These are phyloP conservation scores for Lepidium sativum DNA, from an alignment of 345 rosid genomes.

Conservation along the genomic window DNA sequence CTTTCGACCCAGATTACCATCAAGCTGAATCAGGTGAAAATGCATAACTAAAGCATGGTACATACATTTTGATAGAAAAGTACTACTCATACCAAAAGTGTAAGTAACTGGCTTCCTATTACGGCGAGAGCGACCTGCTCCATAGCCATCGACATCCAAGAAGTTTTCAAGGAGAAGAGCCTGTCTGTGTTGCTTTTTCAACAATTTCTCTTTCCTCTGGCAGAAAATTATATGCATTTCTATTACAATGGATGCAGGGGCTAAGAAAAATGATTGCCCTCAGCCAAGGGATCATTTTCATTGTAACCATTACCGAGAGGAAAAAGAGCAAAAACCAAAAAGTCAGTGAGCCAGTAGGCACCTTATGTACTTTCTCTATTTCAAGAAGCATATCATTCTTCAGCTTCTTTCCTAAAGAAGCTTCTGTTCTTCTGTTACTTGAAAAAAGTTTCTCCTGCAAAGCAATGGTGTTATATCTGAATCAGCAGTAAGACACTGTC, in stretches of 20 bases:
- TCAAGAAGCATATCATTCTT: constrained; percentile 85
- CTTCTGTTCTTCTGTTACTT: constrained; percentile 78
- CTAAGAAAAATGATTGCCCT: neutral
- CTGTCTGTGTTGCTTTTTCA: constrained; percentile 92
- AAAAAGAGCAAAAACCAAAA: neutral
- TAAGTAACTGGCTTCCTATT: constrained; percentile 93
- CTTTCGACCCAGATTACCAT: neutral
- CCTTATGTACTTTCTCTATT: constrained; percentile 90
- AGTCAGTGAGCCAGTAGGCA: constrained; percentile 8
- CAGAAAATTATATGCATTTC: neutral
- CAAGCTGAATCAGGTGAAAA: neutral
- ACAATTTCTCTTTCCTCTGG: constrained; percentile 76
- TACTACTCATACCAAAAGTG: constrained; percentile 64
- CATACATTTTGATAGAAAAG: neutral
- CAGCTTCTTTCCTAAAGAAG: constrained; percentile 71
- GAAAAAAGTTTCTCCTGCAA: constrained; percentile 72
- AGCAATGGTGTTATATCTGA: neutral
- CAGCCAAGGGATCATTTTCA: neutral
- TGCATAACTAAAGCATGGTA: neutral
- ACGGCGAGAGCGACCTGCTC: constrained; percentile 81
- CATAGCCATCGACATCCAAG: constrained; percentile 60
- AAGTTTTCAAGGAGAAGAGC: constrained; percentile 79
- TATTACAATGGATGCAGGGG: neutral
- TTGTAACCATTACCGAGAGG: neutral
- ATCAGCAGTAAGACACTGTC: neutral